Evolutionary conservation across 1,284 basidiomycete genomes (phyloP), one percentile per base, ranked within the genome.

Genomic region (Boletellus sp.): DNA sequence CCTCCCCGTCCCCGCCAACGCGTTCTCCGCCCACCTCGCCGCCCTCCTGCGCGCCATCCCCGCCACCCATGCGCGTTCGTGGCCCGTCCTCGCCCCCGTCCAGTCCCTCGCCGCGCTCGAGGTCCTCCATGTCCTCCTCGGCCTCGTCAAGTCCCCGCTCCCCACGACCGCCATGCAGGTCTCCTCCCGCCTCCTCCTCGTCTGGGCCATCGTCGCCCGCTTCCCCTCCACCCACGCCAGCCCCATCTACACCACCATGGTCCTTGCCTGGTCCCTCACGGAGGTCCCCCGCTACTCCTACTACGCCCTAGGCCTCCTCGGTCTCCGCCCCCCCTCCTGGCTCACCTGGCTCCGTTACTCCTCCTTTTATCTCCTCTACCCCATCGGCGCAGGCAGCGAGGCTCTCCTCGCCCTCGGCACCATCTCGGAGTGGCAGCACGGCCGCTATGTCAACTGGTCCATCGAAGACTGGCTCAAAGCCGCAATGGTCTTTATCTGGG

Each of bases 201-300:
- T 98, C 0, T 98, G 93, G 93, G 89, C 82, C 53, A 88, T 82
- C 55, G 66, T 72, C 10, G 59, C 43, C 19, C 53, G 47, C 43
- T 51, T 55, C 38, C 11, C 60, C 87, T 87, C 82, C 84, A 67
- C 64, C 14, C 85, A 82, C 53, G 66, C 73, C 5, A 87, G 82
- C 61, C 90, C 95, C 3, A 69, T 93, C 26, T 98, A 91, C 72
- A 81, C 91, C 3, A 84, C 86, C 41, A 95, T 97, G 92, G 79
- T 98, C 43, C 70, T 96, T 53, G 91, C 95, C 0, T 99, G 95
- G 95, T 86, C 89, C 2, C 57, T 88, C 48, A 93, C 94, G 33
- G 95, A 99, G 68, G 80, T 93, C 43, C 83, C 96, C 52, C 90
- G 95, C 22, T 99, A 99, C 69, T 70, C 84, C 8, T 96, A 89